Conservation (phyloP, 2,329 filamentous ascomycete genomes). For the Ceratocystis alfenasii region DNA sequence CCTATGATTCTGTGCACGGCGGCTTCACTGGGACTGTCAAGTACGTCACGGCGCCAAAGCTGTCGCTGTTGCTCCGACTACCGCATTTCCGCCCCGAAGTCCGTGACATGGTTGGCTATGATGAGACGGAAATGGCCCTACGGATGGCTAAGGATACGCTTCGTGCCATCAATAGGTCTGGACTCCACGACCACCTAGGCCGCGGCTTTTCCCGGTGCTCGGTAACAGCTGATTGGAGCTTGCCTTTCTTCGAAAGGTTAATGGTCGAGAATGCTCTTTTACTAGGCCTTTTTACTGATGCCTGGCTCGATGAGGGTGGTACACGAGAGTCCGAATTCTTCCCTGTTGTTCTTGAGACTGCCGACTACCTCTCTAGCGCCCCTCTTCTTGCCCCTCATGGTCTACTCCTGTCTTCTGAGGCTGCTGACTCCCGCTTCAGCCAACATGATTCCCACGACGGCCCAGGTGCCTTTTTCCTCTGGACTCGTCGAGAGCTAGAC, state of each 20-base stretch:
- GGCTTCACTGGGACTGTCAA: slow-evolving; percentile 78
- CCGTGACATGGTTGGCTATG: slow-evolving; percentile 72
- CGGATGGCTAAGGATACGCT: slow-evolving; percentile 74
- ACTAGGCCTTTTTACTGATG: slow-evolving; percentile 72
- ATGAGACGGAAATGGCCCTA: slow-evolving; percentile 60
- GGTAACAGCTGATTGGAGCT: slow-evolving; percentile 79
- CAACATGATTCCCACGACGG: slow-evolving; percentile 58
- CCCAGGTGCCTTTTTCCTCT: slow-evolving; percentile 89
- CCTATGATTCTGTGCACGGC: slow-evolving; percentile 67
- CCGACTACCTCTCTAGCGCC: slow-evolving; percentile 66
- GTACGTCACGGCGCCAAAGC: slow-evolving; percentile 76
- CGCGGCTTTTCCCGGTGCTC: slow-evolving; percentile 62
- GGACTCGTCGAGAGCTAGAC: slow-evolving; percentile 80
- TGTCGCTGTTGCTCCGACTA: slow-evolving; percentile 69
- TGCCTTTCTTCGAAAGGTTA: slow-evolving; percentile 97
- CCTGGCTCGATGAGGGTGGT: slow-evolving; percentile 50
- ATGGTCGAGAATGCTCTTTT: slow-evolving; percentile 85
- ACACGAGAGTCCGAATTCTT: slow-evolving; percentile 57
- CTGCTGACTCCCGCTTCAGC: slow-evolving; percentile 70
- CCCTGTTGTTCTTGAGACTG: slow-evolving; percentile 67
- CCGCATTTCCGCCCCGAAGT: slow-evolving; percentile 60
- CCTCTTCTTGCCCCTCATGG: slow-evolving; percentile 57
- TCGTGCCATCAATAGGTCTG: slow-evolving; percentile 53
- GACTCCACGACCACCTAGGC: slow-evolving; percentile 45
- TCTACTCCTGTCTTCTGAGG: slow-evolving; percentile 78